Percentiles rank a stretch among this genome's conserved stretches.
phyloP scores from a whole-genome alignment of 805 yeast genomes.

The Saccharomyces cerevisiae region DNA sequence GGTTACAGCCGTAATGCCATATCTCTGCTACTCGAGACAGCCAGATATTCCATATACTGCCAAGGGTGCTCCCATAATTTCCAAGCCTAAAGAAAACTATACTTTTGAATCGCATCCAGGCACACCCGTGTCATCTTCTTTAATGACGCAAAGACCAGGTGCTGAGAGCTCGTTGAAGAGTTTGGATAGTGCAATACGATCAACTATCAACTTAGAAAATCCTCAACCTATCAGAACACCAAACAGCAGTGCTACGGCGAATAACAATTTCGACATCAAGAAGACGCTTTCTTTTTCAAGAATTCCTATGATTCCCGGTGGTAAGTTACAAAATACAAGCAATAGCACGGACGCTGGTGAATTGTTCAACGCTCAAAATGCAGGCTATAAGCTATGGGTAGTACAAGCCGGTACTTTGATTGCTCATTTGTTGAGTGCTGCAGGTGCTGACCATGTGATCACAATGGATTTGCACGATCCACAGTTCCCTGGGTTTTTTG shows the following conservation, averaged over 20 bases:
- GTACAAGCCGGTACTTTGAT: slow-evolving; percentile 91
- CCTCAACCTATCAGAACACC: slow-evolving; percentile 9
- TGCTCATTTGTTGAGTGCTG: slow-evolving; percentile 77
- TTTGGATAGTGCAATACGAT: slow-evolving; percentile 15
- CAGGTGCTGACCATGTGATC: slow-evolving; percentile 94
- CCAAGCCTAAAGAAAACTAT: slow-evolving; percentile 33
- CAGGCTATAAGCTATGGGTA: slow-evolving; percentile 88
- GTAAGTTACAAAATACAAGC: slow-evolving; percentile 20
- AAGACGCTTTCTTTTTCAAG: slow-evolving; percentile 23
- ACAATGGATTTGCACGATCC: slow-evolving; percentile 98
- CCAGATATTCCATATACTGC: slow-evolving; percentile 83
- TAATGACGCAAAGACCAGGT: slow-evolving; percentile 22
- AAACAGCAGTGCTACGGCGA: not conserved
- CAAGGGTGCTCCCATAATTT: slow-evolving; percentile 60
- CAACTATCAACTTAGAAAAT: slow-evolving; percentile 10
- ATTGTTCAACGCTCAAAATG: slow-evolving; percentile 35
- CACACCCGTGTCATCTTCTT: slow-evolving; percentile 34
- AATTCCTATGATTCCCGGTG: slow-evolving; percentile 32
- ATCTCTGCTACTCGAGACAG: slow-evolving; percentile 93
- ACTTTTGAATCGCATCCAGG: slow-evolving; percentile 43
- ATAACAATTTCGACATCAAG: slow-evolving; percentile 5
- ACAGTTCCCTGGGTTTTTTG: slow-evolving; percentile 95
- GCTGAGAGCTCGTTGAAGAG: slow-evolving; percentile 14
- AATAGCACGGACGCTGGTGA: slow-evolving; percentile 24
- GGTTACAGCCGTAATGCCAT: slow-evolving; percentile 85